These are phyloP conservation scores for Lactarius sanguifluus DNA, from an alignment of 768 basidiomycete genomes.

Conservation along the genomic window DNA sequence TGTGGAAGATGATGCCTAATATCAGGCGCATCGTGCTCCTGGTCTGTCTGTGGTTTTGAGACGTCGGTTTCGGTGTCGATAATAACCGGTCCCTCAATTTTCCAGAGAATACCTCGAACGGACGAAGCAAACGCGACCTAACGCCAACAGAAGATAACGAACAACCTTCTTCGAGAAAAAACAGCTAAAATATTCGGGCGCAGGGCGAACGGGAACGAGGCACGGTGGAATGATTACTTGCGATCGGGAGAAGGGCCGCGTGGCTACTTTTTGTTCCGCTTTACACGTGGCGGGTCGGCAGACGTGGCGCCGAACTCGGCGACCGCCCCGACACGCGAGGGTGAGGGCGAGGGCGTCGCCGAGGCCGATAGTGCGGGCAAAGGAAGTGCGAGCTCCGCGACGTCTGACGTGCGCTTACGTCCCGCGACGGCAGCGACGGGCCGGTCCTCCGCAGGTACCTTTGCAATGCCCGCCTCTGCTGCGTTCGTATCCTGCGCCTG, in stretches of 20 bases:
- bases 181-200: not conserved
- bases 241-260: not conserved
- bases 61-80: not conserved
- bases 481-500: not conserved
- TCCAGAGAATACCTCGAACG: not conserved
- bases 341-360: not conserved
- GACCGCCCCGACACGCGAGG: not conserved
- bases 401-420: slow-evolving; percentile 38
- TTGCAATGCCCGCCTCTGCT: not conserved
- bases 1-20: not conserved
- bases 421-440: slow-evolving; percentile 18
- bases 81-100: not conserved
- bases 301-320: not conserved
- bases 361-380: not conserved
- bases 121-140: not conserved
- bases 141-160: slow-evolving; percentile 2
- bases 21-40: not conserved
- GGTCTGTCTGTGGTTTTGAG: not conserved
- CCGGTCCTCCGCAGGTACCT: slow-evolving; percentile 2
- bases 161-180: not conserved
- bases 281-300: slow-evolving; percentile 30
- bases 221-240: not conserved
- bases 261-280: slow-evolving; percentile 34
- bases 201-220: not conserved
- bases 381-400: slow-evolving; percentile 31